These are phyloP conservation scores for Gloeostereum incarnatum DNA, from an alignment of 768 basidiomycete species.

Conservation along the genomic window DNA sequence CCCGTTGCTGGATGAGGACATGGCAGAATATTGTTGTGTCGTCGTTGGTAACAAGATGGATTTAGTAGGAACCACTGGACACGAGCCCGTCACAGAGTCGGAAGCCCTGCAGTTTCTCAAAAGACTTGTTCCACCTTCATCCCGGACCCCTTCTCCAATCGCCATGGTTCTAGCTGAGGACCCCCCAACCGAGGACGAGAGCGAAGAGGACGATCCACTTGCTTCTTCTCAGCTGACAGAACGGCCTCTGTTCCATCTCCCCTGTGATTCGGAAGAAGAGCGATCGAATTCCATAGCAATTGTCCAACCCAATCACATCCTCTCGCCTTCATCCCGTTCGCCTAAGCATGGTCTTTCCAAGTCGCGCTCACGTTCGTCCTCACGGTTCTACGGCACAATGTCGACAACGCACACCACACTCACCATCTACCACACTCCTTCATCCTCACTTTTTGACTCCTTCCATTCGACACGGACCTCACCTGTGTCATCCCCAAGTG, in stretches of 20 bases:
- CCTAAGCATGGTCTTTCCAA: slow-evolving; percentile 22
- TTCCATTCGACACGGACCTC: slow-evolving; percentile 57
- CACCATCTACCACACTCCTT: slow-evolving; percentile 70
- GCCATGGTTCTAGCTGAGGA: slow-evolving; percentile 8
- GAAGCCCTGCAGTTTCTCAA: slow-evolving; percentile 48
- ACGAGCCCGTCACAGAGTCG: slow-evolving; percentile 19
- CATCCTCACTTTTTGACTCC: slow-evolving; percentile 62
- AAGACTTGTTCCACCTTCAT: slow-evolving; percentile 40
- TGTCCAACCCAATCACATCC: slow-evolving; percentile 15
- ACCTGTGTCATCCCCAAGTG: slow-evolving; percentile 23
- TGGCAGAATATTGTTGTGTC: slow-evolving; percentile 58
- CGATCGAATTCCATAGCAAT: slow-evolving; percentile 18
- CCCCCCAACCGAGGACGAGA: slow-evolving; percentile 2
- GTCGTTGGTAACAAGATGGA: slow-evolving; percentile 80
- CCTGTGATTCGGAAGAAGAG: slow-evolving; percentile 1
- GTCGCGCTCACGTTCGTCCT: slow-evolving; percentile 37
- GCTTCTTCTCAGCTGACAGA: slow-evolving; percentile 13
- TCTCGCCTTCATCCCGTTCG: slow-evolving; percentile 18
- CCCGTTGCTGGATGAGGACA: slow-evolving; percentile 56
- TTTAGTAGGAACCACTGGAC: slow-evolving; percentile 21
- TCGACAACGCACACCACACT: slow-evolving; percentile 48
- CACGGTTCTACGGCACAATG: slow-evolving; percentile 33
- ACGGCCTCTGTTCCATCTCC: slow-evolving; percentile 14
- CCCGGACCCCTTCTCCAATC: slow-evolving; percentile 10
- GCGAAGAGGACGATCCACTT: slow-evolving; percentile 11